Base-by-base conservation (phyloP, 2,329 filamentous ascomycete species). In the Colletotrichum sp. region DNA sequence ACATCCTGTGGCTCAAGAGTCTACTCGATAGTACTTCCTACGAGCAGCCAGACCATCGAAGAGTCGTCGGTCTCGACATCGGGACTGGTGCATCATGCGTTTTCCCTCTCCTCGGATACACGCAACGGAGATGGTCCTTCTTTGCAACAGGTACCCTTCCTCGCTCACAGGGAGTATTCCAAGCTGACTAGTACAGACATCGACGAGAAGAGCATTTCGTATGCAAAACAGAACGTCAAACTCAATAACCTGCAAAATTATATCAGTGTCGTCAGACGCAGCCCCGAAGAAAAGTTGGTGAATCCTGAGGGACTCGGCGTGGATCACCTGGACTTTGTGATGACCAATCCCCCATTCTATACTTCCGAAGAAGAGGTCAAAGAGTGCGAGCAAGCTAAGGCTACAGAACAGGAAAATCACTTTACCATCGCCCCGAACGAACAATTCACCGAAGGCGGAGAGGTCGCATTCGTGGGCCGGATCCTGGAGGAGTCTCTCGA, bases 311-410 rank as follows among this genome's bases (percentile, higher is more conserved):
- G 88, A 1, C 81, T 93, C 1, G 84, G 83, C 26, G 82, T 90
- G 6, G 82, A 85, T 9, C 81, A 77, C 4, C 87, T 98, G 59
- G 93, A 96, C 82, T 98, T 99, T 82, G 92, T 92, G 74, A 98
- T 99, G 92, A 96, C 94, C 78, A 99, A 99, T 79, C 97, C 97
- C 0, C 97, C 97, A 0, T 99, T 99, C 85, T 99, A 98, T 86
- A 84, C 88, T n/a, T 96, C 95, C 0, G 86, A 90, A 4, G 84
- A 89, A 7, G 95, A 98, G 67, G 91, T 98, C 84, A 79, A 89
- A 4, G 85, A 87, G 6, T 93, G 93, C 2, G 93, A 95, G 0
- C 83, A 87, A 18, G 84, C 89, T 48, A 98, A 98, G 83, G 85
- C 89, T 4, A 88, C 43, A 89, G 0, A 92, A 92, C 0, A 94